These are phyloP conservation scores for Aspergillus ibericus DNA, from an alignment of 2,329 filamentous ascomycete species.

Conservation along the genomic window DNA sequence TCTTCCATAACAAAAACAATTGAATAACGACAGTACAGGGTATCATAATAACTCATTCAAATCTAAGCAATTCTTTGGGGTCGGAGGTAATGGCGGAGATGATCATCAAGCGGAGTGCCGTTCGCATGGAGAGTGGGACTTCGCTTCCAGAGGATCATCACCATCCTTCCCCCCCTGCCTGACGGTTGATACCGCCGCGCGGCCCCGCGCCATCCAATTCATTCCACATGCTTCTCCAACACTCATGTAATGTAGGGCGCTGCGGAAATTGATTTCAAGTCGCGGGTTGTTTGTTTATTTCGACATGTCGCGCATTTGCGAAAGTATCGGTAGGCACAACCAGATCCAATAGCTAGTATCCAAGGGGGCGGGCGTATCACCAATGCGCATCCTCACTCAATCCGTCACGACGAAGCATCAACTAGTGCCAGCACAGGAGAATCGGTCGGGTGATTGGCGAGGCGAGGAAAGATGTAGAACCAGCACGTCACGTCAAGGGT, in stretches of 20 bases:
- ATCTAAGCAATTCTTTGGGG: background rate
- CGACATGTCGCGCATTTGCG: background rate
- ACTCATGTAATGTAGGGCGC: background rate
- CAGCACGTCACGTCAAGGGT: background rate
- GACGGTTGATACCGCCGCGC: background rate
- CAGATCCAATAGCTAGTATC: background rate
- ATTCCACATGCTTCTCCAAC: background rate
- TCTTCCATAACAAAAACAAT: background rate
- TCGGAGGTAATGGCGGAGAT: background rate
- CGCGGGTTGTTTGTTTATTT: background rate
- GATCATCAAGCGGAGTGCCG: background rate
- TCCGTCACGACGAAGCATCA: background rate
- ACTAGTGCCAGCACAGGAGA: slow-evolving; percentile 20
- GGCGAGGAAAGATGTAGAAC: slow-evolving; percentile 7
- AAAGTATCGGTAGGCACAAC: background rate
- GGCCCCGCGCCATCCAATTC: background rate
- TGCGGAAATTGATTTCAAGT: background rate
- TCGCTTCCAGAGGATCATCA: background rate
- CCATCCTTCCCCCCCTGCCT: background rate
- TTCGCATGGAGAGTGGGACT: background rate
- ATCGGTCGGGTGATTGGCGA: slow-evolving; percentile 8
- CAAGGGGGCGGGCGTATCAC: background rate
- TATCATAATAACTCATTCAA: background rate
- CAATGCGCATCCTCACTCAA: background rate
- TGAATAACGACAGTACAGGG: background rate